Evolutionary conservation across 2,329 filamentous ascomycete genomes (phyloP), one percentile per base, ranked within the genome.

Genomic region (Curvularia hawaiiensis): DNA sequence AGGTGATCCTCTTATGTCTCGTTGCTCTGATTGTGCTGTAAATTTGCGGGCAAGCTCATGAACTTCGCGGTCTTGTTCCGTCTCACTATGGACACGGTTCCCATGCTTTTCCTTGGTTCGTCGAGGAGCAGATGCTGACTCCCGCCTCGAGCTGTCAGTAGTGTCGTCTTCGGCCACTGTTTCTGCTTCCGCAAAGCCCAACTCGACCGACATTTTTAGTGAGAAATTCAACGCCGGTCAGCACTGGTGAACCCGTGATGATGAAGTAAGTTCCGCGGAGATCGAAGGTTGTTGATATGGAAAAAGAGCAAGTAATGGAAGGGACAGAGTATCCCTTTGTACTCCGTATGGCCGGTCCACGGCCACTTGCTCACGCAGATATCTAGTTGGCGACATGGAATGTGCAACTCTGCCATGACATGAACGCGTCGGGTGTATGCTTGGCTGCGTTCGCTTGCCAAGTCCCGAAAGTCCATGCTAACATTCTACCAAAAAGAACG

Each of bases 1-100:
- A 0, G 70, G 70, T 14, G 72, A 73, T 9, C 22, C 40, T 54
- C 62, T 63, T 26, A 71, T 66, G 24, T 75, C 65, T 2, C 75
- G 66, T 52, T 69, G 77, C 11, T 65, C 70, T 6, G 77, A 78
- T 26, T 53, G 49, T 48, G 38, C 26, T n/a, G 54, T 56, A 33
- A 78, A 71, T 14, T 70, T 72, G 54, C 75, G 72, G 14, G 77
- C 79, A n/a, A 82, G 74, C 10, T 63, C 57, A 20, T 54, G 48
- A 1, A 72, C 53, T 40, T 63, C 62, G 10, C 54, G 40, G 18
- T 68, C 61, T 10, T 59, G 61, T 16, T 64, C 49, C 41, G 56
- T 14, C 7, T 66, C 53, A 16, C 51, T 33, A 16, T 61, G 44
- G 7, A 16, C 26, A 6, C 54, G 16, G 31, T 18, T 20, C 14